Conservation (phyloP, 768 basidiomycete species). For the Hortiboletus flavorubellus region DNA sequence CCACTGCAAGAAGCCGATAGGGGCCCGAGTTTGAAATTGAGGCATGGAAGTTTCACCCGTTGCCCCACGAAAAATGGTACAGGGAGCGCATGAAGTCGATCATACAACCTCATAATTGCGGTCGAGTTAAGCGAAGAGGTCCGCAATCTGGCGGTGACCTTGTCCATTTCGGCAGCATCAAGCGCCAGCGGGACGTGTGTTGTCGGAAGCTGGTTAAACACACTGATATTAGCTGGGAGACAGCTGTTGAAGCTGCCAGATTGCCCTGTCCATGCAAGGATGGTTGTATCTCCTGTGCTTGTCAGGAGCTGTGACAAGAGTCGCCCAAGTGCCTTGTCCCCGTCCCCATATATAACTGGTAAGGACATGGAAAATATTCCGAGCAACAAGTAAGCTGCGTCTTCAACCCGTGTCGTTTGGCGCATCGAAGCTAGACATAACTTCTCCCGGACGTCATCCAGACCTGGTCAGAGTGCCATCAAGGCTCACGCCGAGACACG, state of each 20-base stretch:
- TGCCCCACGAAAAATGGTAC: background rate
- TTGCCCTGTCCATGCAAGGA: background rate
- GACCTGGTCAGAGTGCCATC: background rate
- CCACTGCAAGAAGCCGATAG: background rate
- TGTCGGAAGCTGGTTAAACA: background rate
- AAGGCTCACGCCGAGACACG: background rate
- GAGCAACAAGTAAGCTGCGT: background rate
- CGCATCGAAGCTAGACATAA: background rate
- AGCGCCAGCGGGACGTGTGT: background rate
- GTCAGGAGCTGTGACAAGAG: background rate
- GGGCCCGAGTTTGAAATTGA: background rate
- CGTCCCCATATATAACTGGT: background rate
- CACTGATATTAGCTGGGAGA: background rate
- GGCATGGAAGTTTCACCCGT: background rate
- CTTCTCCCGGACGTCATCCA: background rate
- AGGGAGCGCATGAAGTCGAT: background rate
- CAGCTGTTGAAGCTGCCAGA: background rate
- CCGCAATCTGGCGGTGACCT: background rate
- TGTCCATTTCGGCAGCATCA: background rate
- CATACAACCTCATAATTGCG: background rate
- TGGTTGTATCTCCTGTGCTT: background rate
- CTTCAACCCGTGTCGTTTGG: background rate
- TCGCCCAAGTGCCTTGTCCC: background rate
- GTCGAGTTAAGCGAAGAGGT: background rate
- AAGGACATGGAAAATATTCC: background rate